phyloP scores from a whole-genome alignment of 257 asterid genomes.

The Rubia yunnanensis region DNA sequence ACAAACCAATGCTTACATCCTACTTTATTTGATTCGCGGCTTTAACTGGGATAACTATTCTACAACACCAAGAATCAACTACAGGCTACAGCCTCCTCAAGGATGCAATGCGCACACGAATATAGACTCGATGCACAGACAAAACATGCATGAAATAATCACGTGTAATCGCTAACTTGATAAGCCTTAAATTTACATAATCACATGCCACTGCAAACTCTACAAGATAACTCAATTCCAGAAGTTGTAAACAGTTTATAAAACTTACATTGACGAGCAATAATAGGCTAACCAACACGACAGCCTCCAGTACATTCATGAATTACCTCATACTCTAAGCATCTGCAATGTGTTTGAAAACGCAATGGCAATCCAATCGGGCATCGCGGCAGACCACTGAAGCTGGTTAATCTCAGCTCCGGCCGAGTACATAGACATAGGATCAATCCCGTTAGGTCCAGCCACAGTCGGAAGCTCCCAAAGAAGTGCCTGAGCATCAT shows the following conservation, averaged over 20 bases:
- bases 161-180: not conserved
- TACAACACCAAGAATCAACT: not conserved
- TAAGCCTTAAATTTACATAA: not conserved
- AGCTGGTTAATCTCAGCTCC: constrained; percentile 82
- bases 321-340: constrained; percentile 64
- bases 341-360: constrained; percentile 78
- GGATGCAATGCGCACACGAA: not conserved
- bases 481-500: constrained; percentile 76
- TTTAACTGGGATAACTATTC: no score
- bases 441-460: constrained; percentile 90
- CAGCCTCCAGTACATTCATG: not conserved
- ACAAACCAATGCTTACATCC: not conserved
- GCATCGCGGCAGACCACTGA: constrained; percentile 79
- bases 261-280: not conserved
- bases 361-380: constrained; percentile 85
- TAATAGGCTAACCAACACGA: not conserved
- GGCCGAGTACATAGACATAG: constrained; percentile 57
- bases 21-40: not conserved
- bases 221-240: not conserved
- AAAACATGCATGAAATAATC: not conserved
- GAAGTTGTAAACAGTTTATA: not conserved
- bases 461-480: constrained; percentile 93
- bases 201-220: not conserved
- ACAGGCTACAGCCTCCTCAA: not conserved
- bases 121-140: not conserved